phyloP scores from a whole-genome alignment of 176 grass and related monocot genomes.

The Tillandsia leiboldiana region DNA sequence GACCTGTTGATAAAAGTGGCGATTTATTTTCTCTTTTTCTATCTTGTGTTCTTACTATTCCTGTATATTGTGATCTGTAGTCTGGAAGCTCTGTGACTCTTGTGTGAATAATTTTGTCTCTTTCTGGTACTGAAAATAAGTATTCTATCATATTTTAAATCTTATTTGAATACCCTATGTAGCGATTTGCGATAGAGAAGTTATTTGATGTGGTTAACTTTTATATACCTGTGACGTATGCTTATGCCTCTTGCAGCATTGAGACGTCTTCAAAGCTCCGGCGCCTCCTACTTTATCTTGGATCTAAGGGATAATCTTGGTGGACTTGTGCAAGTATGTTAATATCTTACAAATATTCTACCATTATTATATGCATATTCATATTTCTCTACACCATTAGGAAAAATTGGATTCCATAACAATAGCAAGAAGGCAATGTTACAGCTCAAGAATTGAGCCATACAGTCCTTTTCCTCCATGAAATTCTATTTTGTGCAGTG shows the following conservation, averaged over 20 bases:
- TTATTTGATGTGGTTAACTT: background rate
- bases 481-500: background rate
- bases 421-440: background rate
- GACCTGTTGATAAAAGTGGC: constrained; percentile 27
- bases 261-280: constrained; percentile 60
- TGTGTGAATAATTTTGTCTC: background rate
- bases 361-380: background rate
- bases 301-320: constrained; percentile 98
- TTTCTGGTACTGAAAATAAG: background rate
- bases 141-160: background rate
- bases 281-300: constrained; percentile 80
- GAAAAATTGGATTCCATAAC: background rate
- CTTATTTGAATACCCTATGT: background rate
- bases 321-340: constrained; percentile 79
- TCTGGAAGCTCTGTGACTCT: background rate
- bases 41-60: background rate
- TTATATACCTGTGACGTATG: background rate
- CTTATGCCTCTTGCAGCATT: constrained; percentile 50
- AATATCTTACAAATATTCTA: background rate
- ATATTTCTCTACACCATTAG: constrained; percentile 13
- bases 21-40: background rate
- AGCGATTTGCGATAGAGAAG: background rate
- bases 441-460: background rate
- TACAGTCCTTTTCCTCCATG: background rate
- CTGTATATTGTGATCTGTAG: background rate